Evolutionary conservation across 2,329 filamentous ascomycete species (phyloP).

Genomic region (Sclerotinia glacialis): DNA sequence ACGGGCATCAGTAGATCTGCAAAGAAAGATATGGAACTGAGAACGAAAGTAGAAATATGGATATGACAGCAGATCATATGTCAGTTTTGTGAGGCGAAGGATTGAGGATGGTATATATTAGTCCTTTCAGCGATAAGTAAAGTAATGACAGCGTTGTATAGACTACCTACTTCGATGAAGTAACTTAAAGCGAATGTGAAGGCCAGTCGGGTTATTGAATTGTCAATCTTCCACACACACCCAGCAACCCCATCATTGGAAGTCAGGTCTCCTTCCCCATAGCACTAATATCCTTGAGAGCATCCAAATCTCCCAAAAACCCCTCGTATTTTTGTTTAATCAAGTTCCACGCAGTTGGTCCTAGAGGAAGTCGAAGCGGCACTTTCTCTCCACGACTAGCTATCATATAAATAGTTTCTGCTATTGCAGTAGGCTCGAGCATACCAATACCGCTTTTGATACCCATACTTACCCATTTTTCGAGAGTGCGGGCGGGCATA

Average conservation of each 20-base stretch:
- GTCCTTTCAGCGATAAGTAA: neutral
- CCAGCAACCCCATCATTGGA: neutral
- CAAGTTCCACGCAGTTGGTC: slow-evolving; percentile 30
- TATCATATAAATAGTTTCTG: slow-evolving; percentile 31
- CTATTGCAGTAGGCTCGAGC: slow-evolving; percentile 30
- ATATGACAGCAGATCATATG: neutral
- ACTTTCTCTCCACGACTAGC: slow-evolving; percentile 31
- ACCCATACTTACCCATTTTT: slow-evolving; percentile 29
- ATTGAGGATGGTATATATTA: neutral
- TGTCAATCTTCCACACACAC: neutral
- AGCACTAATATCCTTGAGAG: slow-evolving; percentile 28
- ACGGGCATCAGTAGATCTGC: neutral
- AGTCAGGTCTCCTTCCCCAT: neutral
- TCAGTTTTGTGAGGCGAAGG: neutral
- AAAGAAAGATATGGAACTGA: neutral
- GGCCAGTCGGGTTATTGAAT: neutral
- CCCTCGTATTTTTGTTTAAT: slow-evolving; percentile 32
- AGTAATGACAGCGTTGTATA: neutral
- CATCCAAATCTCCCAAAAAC: slow-evolving; percentile 26
- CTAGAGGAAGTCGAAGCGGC: slow-evolving; percentile 33
- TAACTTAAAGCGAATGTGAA: neutral
- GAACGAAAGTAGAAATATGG: neutral
- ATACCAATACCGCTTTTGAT: slow-evolving; percentile 27
- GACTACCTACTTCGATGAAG: neutral
- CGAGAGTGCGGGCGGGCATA: slow-evolving; percentile 39